phyloP scores from a whole-genome alignment of 208 protist species.

The Trypanosoma caninum region DNA sequence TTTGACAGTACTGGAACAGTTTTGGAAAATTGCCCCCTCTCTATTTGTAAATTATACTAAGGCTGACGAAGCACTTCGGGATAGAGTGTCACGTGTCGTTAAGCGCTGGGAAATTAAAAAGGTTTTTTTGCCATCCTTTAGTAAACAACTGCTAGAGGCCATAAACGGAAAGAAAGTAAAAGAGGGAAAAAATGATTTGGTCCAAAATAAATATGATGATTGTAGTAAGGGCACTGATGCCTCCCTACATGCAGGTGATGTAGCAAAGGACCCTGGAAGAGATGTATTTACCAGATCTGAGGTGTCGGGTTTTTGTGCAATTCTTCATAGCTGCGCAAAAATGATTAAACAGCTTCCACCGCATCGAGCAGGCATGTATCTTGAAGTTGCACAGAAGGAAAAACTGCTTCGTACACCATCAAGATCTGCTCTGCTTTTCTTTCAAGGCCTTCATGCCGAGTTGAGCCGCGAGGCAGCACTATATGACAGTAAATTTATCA shows the following conservation, averaged over 20 bases:
- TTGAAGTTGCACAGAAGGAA: slow-evolving; percentile 36
- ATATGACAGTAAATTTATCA: slow-evolving; percentile 10
- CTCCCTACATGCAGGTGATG: background rate
- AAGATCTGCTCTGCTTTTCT: slow-evolving; percentile 34
- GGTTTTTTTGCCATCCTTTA: slow-evolving; percentile 25
- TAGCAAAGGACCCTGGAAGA: background rate
- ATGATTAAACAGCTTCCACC: slow-evolving; percentile 60
- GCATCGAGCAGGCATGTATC: slow-evolving; percentile 40
- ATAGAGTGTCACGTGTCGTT: slow-evolving; percentile 54
- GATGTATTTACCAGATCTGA: slow-evolving; percentile 25
- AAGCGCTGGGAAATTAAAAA: slow-evolving; percentile 52
- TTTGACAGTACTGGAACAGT: slow-evolving; percentile 39
- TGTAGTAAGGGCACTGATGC: background rate
- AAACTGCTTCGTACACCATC: slow-evolving; percentile 39
- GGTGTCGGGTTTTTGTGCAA: slow-evolving; percentile 38
- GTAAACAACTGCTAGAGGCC: slow-evolving; percentile 23
- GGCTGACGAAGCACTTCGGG: slow-evolving; percentile 29
- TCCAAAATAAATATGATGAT: background rate
- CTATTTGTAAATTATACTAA: slow-evolving; percentile 33
- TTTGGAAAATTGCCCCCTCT: slow-evolving; percentile 42
- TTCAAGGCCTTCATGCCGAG: slow-evolving; percentile 40
- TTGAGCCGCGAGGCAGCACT: slow-evolving; percentile 14
- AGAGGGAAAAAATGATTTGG: background rate
- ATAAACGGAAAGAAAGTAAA: slow-evolving; percentile 28
- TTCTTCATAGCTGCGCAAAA: slow-evolving; percentile 47